Base-by-base conservation (phyloP, 2,329 filamentous ascomycete genomes). In the Pseudocercospora crystallina region DNA sequence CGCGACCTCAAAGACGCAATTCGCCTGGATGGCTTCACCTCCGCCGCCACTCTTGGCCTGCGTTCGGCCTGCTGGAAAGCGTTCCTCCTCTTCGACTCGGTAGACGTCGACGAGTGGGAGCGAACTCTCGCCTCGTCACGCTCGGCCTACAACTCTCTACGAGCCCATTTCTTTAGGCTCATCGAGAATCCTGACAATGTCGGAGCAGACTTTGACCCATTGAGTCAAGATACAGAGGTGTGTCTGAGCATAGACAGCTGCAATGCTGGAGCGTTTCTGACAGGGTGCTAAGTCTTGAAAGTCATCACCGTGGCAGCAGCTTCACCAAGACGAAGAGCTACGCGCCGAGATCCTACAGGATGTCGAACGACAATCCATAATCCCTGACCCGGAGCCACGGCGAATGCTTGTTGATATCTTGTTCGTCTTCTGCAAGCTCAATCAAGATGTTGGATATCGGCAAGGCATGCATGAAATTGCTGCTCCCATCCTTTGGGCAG, bases 391-490 rank as follows among this genome's bases (percentile, higher is more conserved):
- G 10, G 74, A 79, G 11, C 89, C 88, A 1, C 94, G 97, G 69
- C 79, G 78, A 36, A 87, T 89, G 70, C 85, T 99, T 62, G 74
- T 95, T 30, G 89, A 99, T 65, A 84, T 96, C 30, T 77, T 99
- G 31, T 99, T 97, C 70, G 81, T 99, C 59, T 97, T 91, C 72
- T 94, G 90, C 73, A 97, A 96, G 70, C 80, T 95, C 46, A 89
- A 97, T 65, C 89, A 89, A 1, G 84, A 86, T 60, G 80, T 90
- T 47, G 90, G 90, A 12, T 99, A 99, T 68, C 84, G 94, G n/a
- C 94, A 99, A 73, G 94, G 94, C 9, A 99, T 99, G 92, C 94
- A 99, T 68, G 94, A 99, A 71, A 76, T 99, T 37, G 77, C 97
- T 11, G 94, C 94, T 0, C 91, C 94, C 0, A 84, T 99, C 33